Evolutionary conservation across 192 early-diverging fungal species (phyloP).

Genomic region (Coemansia sp.): DNA sequence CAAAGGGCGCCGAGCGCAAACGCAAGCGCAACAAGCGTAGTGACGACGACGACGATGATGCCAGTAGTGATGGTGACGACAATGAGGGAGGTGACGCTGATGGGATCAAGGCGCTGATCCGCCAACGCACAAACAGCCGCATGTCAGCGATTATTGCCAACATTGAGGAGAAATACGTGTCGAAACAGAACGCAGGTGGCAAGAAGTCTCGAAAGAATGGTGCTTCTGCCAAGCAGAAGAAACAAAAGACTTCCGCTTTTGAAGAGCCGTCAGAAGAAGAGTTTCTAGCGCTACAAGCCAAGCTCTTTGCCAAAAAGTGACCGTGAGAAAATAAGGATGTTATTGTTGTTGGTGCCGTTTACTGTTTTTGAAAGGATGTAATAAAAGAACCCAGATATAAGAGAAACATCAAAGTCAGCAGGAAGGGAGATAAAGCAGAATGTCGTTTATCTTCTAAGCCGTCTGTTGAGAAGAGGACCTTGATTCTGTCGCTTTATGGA

Average conservation of each 20-base stretch:
- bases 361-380: neutral
- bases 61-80: constrained; percentile 14
- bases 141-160: constrained; percentile 59
- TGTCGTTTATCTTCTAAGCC: too few species aligned
- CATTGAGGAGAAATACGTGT: constrained; percentile 59
- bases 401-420: too few species aligned
- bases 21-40: constrained; percentile 22
- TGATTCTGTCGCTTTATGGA: neutral
- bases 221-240: neutral
- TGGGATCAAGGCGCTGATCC: constrained; percentile 61
- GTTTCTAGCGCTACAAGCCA: constrained; percentile 62
- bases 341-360: neutral
- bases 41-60: constrained; percentile 14
- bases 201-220: constrained; percentile 6
- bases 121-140: constrained; percentile 51
- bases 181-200: constrained; percentile 14
- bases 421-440: too few species aligned
- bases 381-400: too few species aligned
- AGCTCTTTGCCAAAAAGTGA: constrained; percentile 57
- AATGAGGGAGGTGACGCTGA: constrained; percentile 36
- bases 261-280: constrained; percentile 64
- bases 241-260: constrained; percentile 1
- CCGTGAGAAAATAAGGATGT: neutral
- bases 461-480: neutral
- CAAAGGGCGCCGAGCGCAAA: constrained; percentile 41